Base-by-base conservation (phyloP, 2,329 filamentous ascomycete species). In the Aspergillus tanneri region DNA sequence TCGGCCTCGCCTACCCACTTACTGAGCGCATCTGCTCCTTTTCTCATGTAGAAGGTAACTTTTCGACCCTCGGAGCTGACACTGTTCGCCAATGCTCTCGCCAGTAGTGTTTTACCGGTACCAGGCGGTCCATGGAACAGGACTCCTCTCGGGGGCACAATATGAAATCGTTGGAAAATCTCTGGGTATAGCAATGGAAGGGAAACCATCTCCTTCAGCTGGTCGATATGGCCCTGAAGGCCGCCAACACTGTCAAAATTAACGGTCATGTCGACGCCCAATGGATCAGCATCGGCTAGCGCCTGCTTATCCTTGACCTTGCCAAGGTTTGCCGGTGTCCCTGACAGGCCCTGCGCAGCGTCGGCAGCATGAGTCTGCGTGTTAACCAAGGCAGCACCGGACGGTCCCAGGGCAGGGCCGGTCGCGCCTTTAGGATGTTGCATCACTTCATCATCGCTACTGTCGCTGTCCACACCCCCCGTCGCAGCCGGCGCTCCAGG, bases 1-100 rank as follows among this genome's bases (percentile, higher is more conserved):
- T 99, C 93, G 8, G 95, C 93, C 71, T 99, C 93, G 65, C 93
- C 93, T 43, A 99, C 93, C 93, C 93, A 99, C 72, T 99, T 99
- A 71, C 91, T 96, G 53, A 99, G 76, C 12, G 91, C 91, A 78
- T 99, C 93, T 19, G 93, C 95, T 66, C 93, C 95, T 72, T 99
- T 99, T 52, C 93, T 87, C 93, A 99, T 99, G 72, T 97, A 99
- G 62, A 99, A 99, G 0, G 91, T 97, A 55, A 99, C 93, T 68
- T 97, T 97, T 57, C 87, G 86, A 18, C 92, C 92, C 41, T 92
- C 87, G 10, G 87, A 84, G 55, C 90, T 91, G 50, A 96, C 87
- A 52, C 88, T 95, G 47, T 93, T 95, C 41, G 95, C 91, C 38
- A 99, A 77, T 34, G 93, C 93, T 62, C 93, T 84, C 43, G 95